These are phyloP conservation scores for Penicillium antarcticum DNA, from an alignment of 495 filamentous ascomycete species.

Conservation along the genomic window DNA sequence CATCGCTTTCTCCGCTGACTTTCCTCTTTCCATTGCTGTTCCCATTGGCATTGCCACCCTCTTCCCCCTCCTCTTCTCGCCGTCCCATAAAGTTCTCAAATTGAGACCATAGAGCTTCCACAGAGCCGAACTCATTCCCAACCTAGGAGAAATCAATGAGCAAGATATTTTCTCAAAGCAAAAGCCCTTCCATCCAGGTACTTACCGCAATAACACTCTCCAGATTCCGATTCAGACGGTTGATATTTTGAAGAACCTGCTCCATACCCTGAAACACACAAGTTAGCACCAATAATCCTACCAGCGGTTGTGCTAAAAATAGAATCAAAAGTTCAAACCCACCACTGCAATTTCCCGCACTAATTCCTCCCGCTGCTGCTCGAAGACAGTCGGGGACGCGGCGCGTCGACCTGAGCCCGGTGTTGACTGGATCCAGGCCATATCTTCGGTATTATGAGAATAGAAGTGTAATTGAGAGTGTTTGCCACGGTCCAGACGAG, in stretches of 20 bases:
- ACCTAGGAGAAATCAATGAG: conserved; percentile 49
- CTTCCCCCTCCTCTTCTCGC: conserved; percentile 51
- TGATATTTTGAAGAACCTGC: conserved; percentile 92
- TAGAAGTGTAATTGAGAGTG: too few relatives aligned
- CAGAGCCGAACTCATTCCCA: conserved; percentile 94
- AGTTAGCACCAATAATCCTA: not conserved
- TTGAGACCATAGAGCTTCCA: conserved; percentile 93
- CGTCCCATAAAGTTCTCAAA: conserved; percentile 96
- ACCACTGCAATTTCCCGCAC: conserved; percentile 78
- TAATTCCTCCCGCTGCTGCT: conserved; percentile 76
- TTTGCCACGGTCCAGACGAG: too few relatives aligned
- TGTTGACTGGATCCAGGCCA: conserved; percentile 22
- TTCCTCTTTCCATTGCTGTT: conserved; percentile 23
- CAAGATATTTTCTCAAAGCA: not conserved
- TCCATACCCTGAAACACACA: conserved; percentile 73
- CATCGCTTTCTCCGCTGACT: conserved; percentile 27
- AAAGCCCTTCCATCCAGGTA: not conserved
- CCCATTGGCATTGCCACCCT: conserved; percentile 28
- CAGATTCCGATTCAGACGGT: conserved; percentile 86
- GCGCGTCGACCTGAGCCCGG: conserved; percentile 30
- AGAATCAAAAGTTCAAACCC: conserved; percentile 14
- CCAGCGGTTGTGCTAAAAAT: not conserved
- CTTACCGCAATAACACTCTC: conserved; percentile 88
- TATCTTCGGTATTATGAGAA: not conserved
- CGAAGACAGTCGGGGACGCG: conserved; percentile 55